Conservation (phyloP, 2,329 filamentous ascomycete genomes). For the Rosellinia necatrix region DNA sequence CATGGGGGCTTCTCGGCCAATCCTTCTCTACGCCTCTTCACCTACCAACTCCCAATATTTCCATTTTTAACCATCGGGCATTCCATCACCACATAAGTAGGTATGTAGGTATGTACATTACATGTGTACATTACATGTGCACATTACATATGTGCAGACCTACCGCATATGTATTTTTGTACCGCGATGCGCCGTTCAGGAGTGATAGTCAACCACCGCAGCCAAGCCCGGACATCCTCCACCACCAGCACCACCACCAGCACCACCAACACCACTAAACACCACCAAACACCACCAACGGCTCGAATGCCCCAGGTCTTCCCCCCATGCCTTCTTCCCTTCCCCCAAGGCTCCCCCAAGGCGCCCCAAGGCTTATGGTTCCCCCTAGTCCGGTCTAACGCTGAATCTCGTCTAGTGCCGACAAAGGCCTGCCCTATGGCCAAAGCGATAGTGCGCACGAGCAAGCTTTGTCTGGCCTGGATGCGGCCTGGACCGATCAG, state of each 20-base stretch:
- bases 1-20: too few species aligned
- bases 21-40: too few species aligned
- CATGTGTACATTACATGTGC: neutral
- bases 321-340: too few species aligned
- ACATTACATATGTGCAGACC: too few species aligned
- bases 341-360: too few species aligned
- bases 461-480: neutral
- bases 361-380: constrained; percentile 5
- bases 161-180: too few species aligned
- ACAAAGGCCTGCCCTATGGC: neutral
- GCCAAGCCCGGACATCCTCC: neutral
- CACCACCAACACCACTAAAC: neutral
- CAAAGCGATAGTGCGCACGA: too few species aligned
- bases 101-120: neutral
- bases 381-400: too few species aligned
- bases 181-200: constrained; percentile 10
- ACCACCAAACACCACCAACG: neutral
- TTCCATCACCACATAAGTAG: too few species aligned
- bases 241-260: neutral
- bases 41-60: too few species aligned
- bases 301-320: too few species aligned
- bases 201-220: constrained; percentile 3
- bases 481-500: constrained; percentile 18
- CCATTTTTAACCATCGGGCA: neutral
- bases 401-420: too few species aligned